phyloP scores from a whole-genome alignment of 805 yeast genomes.

The Schwanniomyces sp. region DNA sequence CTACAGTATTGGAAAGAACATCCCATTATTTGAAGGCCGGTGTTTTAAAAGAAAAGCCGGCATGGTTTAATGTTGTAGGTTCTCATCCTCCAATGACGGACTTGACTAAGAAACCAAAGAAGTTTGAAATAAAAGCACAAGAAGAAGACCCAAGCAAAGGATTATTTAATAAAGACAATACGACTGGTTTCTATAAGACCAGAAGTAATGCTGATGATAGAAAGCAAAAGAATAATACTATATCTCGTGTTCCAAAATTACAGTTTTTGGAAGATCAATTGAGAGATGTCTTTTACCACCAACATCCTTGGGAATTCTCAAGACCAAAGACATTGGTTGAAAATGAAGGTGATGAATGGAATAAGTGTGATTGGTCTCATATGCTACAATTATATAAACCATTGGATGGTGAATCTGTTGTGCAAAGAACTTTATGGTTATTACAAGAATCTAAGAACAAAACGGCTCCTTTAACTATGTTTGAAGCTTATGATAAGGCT shows the following conservation, averaged over 20 bases:
- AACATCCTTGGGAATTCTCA: conserved; percentile 98
- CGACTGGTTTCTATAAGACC: conserved; percentile 43
- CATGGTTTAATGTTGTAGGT: conserved; percentile 86
- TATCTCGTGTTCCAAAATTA: conserved; percentile 55
- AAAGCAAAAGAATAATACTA: conserved; percentile 34
- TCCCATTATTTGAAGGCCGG: conserved; percentile 74
- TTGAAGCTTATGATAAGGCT: conserved; percentile 81
- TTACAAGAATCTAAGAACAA: conserved; percentile 22
- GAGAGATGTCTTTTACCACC: conserved; percentile 78
- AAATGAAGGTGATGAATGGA: conserved; percentile 58
- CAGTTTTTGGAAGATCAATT: conserved; percentile 74
- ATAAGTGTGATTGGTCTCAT: conserved; percentile 71
- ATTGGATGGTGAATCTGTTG: conserved; percentile 77
- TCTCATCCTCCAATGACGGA: conserved; percentile 76
- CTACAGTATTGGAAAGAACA: conserved; percentile 75
- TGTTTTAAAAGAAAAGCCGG: conserved; percentile 69
- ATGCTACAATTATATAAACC: conserved; percentile 72
- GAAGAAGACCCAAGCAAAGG: conserved; percentile 26
- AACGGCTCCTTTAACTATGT: conserved; percentile 29
- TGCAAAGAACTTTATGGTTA: conserved; percentile 44
- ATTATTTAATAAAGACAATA: conserved; percentile 17
- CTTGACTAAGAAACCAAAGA: conserved; percentile 48
- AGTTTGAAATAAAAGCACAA: conserved; percentile 22
- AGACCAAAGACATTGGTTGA: conserved; percentile 85
- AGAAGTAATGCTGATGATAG: conserved; percentile 38